phyloP scores from a whole-genome alignment of 1,139 yeast genomes.

The Candida mesenterica region DNA sequence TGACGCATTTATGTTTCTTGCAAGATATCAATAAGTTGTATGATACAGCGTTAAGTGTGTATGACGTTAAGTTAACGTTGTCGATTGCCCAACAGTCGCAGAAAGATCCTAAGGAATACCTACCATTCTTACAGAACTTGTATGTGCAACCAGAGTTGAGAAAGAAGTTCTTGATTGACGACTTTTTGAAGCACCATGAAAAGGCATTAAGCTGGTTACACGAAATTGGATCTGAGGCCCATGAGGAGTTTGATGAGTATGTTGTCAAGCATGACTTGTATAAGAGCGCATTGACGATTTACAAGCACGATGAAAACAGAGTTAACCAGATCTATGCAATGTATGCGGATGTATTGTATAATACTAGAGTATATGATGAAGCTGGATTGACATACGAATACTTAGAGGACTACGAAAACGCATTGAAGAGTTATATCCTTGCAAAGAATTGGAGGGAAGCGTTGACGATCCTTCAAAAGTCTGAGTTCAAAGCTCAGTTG shows the following conservation, averaged over 20 bases:
- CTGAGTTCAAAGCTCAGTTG: conserved; percentile 36
- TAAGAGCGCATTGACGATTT: conserved; percentile 62
- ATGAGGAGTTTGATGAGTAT: conserved; percentile 65
- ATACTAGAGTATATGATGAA: conserved; percentile 56
- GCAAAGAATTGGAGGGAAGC: conserved; percentile 90
- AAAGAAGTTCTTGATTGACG: conserved; percentile 76
- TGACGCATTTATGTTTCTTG: conserved; percentile 84
- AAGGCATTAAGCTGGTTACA: conserved; percentile 70
- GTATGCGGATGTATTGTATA: conserved; percentile 63
- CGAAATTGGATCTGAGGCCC: conserved; percentile 47
- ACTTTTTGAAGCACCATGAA: conserved; percentile 62
- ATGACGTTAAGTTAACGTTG: conserved; percentile 78
- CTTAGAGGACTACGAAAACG: conserved; percentile 53
- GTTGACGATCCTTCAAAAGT: conserved; percentile 51
- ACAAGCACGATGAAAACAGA: conserved; percentile 56
- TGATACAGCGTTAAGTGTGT: conserved; percentile 75
- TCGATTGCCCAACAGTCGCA: conserved; percentile 93
- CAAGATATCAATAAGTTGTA: conserved; percentile 86
- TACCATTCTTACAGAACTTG: conserved; percentile 84
- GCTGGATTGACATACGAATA: conserved; percentile 80
- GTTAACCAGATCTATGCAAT: conserved; percentile 54
- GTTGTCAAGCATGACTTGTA: conserved; percentile 74
- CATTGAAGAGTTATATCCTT: conserved; percentile 65
- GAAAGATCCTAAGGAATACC: conserved; percentile 94
- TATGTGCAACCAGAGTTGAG: conserved; percentile 67